phyloP scores from a whole-genome alignment of 768 basidiomycete genomes.

The Trametes maxima region DNA sequence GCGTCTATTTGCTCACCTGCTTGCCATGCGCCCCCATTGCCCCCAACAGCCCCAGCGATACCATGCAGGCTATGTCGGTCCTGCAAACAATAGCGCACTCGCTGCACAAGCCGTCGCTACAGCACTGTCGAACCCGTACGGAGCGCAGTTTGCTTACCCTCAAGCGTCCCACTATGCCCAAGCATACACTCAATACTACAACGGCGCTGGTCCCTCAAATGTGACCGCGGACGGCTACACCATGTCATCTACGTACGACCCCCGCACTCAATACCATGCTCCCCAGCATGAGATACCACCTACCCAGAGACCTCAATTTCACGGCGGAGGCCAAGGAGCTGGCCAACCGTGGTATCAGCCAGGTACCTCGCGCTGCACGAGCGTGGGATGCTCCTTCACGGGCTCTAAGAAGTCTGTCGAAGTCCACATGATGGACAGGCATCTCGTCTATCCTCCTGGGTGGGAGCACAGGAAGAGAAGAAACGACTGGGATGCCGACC shows the following conservation, averaged over 20 bases:
- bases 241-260: slow-evolving; percentile 36
- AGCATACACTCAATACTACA: slow-evolving; percentile 29
- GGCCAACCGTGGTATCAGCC: slow-evolving; percentile 57
- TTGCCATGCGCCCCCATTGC: slow-evolving; percentile 16
- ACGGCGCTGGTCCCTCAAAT: slow-evolving; percentile 18
- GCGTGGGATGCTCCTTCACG: slow-evolving; percentile 64
- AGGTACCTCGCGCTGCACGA: slow-evolving; percentile 61
- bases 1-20: slow-evolving; percentile 1
- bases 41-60: not conserved
- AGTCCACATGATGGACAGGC: slow-evolving; percentile 88
- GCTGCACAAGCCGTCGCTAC: slow-evolving; percentile 30
- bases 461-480: slow-evolving; percentile 61
- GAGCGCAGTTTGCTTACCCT: slow-evolving; percentile 19
- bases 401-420: slow-evolving; percentile 71
- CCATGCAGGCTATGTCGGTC: not conserved
- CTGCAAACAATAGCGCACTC: slow-evolving; percentile 3
- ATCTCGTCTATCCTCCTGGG: slow-evolving; percentile 77
- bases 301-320: not conserved
- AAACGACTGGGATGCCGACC: slow-evolving; percentile 80
- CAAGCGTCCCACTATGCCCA: slow-evolving; percentile 39
- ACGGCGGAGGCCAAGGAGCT: slow-evolving; percentile 7
- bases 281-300: slow-evolving; percentile 10
- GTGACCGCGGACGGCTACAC: slow-evolving; percentile 38
- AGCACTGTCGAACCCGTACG: slow-evolving; percentile 34
- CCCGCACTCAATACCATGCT: slow-evolving; percentile 15